Conservation (phyloP, 495 filamentous ascomycete genomes). For the Xylona heveae region DNA sequence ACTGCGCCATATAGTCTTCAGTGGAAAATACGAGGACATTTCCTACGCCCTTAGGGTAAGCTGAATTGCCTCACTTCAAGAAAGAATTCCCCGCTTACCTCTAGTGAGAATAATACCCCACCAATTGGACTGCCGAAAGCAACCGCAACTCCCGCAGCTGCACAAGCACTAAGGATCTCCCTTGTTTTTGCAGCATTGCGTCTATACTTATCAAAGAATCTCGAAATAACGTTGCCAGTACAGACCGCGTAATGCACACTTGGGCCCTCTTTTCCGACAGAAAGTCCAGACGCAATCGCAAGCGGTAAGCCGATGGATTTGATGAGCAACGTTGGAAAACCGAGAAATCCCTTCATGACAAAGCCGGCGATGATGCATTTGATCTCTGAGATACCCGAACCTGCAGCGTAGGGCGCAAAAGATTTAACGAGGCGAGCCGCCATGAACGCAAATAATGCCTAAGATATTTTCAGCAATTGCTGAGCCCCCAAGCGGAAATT, state of each 20-base stretch:
- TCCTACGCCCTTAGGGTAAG: constrained; percentile 27
- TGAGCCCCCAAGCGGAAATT: background rate
- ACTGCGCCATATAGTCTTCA: constrained; percentile 95
- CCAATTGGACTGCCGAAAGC: constrained; percentile 96
- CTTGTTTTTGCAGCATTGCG: constrained; percentile 85
- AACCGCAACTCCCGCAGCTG: constrained; percentile 86
- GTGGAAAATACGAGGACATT: constrained; percentile 93
- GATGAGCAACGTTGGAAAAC: constrained; percentile 79
- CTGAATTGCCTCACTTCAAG: background rate
- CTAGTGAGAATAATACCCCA: constrained; percentile 86
- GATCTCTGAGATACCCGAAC: constrained; percentile 95
- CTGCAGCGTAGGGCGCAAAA: constrained; percentile 91
- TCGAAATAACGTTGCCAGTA: constrained; percentile 89
- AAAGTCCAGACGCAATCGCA: constrained; percentile 85
- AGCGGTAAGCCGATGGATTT: constrained; percentile 84
- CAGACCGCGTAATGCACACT: constrained; percentile 98
- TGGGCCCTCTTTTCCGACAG: constrained; percentile 91
- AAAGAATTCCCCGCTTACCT: constrained; percentile 25
- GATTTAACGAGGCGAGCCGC: constrained; percentile 74
- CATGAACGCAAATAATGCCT: constrained; percentile 65
- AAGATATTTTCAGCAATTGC: constrained; percentile 5
- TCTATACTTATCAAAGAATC: constrained; percentile 82
- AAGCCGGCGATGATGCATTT: constrained; percentile 99
- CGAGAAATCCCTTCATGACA: constrained; percentile 96
- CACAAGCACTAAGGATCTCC: constrained; percentile 86